Evolutionary conservation across 352 stramenopile species (phyloP), one percentile per base, ranked within the genome.

Genomic region (Phytopythium ostracodes): DNA sequence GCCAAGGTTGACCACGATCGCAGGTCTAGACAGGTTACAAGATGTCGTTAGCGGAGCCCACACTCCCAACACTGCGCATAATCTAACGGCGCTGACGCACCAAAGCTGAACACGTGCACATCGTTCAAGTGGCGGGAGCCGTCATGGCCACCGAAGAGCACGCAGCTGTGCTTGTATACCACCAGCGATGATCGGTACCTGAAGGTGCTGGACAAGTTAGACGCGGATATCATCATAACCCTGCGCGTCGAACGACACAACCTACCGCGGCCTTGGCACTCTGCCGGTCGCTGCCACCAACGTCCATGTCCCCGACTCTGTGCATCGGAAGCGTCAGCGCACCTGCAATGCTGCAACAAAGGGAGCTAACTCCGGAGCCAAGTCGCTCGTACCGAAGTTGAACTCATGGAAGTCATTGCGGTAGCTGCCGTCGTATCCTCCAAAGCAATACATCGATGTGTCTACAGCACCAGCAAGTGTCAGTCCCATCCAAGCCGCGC

Each of bases 71-170:
- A 17, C 10, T 25, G 8, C 42, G 22, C 4, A 17, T 17, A n/a
- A n/a, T 25, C 20, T 15, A 25, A 20, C 25, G 42, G n/a, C 22
- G 17, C 18, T 35, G 35, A 47, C 68, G 17, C 67, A 81, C 92
- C 79, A 65, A 99, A 98, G 68, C 99, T 92, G 77, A 98, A 99
- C 2, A 98, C 77, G 73, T 99, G 92, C 6, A 98, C 95, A 70
- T 99, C 96, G 50, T 98, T 97, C 22, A 99, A 79, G 70, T 99
- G 96, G n/a, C 96, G 76, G 22, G 95, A 99, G 0, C 97, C 97
- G 71, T 99, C 97, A 73, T 99, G 97, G 1, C 97, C 97, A 17
- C 96, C 96, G 79, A 98, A 99, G 9, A 99, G 75, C 66, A 99
- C 76, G 58, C 84, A 98, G 62, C 95, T 98, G 65, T 87, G 87